Conservation (phyloP, 495 filamentous ascomycete species). For the Hypoxylon rickii region DNA sequence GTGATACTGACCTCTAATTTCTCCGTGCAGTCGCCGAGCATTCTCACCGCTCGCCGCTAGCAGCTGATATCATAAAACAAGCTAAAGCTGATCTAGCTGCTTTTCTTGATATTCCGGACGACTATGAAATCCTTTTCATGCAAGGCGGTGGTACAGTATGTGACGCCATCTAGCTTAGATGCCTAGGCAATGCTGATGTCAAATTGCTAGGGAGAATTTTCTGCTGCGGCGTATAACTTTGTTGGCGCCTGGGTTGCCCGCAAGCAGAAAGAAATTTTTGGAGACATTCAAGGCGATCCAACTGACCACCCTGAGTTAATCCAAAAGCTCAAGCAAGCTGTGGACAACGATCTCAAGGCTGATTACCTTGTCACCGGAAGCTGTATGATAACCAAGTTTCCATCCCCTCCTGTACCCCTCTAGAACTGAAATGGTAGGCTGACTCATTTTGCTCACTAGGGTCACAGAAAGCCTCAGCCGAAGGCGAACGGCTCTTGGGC, state of each 20-base stretch:
- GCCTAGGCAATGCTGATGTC: too few relatives aligned
- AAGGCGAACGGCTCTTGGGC: too few relatives aligned
- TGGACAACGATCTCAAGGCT: constrained; percentile 69
- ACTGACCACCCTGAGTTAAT: constrained; percentile 62
- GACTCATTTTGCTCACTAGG: too few relatives aligned
- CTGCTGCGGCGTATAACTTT: constrained; percentile 79
- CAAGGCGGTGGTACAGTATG: too few relatives aligned
- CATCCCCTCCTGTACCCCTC: too few relatives aligned
- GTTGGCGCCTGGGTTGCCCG: constrained; percentile 80
- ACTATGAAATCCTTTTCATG: constrained; percentile 81
- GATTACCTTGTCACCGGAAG: constrained; percentile 94
- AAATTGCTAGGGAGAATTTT: constrained; percentile 82
- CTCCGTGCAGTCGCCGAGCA: too few relatives aligned
- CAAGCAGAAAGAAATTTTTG: constrained; percentile 49
- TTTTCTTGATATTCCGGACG: constrained; percentile 74
- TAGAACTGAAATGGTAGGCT: too few relatives aligned
- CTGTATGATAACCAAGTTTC: too few relatives aligned
- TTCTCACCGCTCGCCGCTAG: constrained; percentile 80
- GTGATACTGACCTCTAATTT: too few relatives aligned
- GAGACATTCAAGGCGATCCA: constrained; percentile 49
- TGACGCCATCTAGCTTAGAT: too few relatives aligned
- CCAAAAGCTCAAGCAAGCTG: constrained; percentile 62
- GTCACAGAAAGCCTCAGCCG: too few relatives aligned
- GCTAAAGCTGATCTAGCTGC: too few relatives aligned
- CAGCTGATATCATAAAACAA: constrained; percentile 70